Evolutionary conservation across 192 early-diverging fungal genomes (phyloP), one percentile per base, ranked within the genome.

Genomic region (Backusella morwellensis): DNA sequence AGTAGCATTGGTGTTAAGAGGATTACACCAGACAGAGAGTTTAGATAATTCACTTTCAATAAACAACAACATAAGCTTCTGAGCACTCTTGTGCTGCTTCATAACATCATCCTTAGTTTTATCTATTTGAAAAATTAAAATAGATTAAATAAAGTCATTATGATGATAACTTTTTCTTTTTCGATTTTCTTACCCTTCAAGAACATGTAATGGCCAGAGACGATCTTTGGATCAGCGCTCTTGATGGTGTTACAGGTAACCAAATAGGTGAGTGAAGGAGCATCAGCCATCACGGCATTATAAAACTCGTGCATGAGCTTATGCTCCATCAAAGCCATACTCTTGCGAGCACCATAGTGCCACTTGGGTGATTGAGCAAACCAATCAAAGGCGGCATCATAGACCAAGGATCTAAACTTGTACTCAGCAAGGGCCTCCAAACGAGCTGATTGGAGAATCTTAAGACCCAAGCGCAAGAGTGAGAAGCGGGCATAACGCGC

Each of bases 41-140:
- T 95, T 90, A 59, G 88, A 86, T 66, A 98, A 81, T 80, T 99
- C 98, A 75, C 92, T 94, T 79, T 97, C 97, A 32, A 97, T 78
- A 47, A 99, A 87, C 44, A 99, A 76, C 41, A 95, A 79, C 35
- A 99, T 78, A 29, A 98, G 77, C 29, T 92, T 89, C 44, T 86
- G 86, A 56, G 83, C 76, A 41, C 85, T 78, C 6, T 82, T 75
- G 41, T 87, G 82, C 66, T 86, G 77, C 14, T 82, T 84, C 35
- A 90, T 66, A 40, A 88, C 86, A 76, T 87, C 87, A 69, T 88
- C 87, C 71, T 85, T 83, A 9, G 84, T 87, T 67, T 88, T 83
- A 26, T 88, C 84, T 70, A 80, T 66, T 21, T 32, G 40, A 54
- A 76, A n/a, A 69, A 47, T 12, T 15, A 34, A 34, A 36, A 29